phyloP scores from a whole-genome alignment of 805 yeast species.

The Yarrowia sp. region DNA sequence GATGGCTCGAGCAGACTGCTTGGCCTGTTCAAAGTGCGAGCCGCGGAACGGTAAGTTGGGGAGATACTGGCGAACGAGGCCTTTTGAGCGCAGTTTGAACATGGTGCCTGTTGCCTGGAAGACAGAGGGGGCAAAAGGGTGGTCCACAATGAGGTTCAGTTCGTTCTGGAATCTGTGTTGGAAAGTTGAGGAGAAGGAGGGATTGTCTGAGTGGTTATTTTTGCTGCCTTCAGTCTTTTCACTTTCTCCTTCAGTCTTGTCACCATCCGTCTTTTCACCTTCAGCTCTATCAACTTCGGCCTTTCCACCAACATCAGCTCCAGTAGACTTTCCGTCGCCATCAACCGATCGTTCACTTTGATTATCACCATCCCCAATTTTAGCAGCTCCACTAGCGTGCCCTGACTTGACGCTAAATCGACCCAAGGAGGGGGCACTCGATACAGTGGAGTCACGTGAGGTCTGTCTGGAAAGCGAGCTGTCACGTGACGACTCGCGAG shows the following conservation, averaged over 20 bases:
- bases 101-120: conserved; percentile 16
- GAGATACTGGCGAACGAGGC: background rate
- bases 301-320: no score
- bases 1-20: conserved; percentile 12
- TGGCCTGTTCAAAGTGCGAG: conserved; percentile 17
- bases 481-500: background rate
- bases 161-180: conserved; percentile 11
- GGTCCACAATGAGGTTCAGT: background rate
- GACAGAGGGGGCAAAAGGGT: conserved; percentile 7
- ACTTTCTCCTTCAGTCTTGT: no score
- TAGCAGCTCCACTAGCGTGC: no score
- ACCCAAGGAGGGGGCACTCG: background rate
- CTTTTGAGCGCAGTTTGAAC: conserved; percentile 14
- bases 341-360: no score
- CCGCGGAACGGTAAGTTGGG: background rate
- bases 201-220: background rate
- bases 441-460: background rate
- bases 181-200: background rate
- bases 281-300: no score
- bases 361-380: no score
- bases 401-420: background rate
- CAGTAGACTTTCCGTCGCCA: no score
- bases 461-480: background rate
- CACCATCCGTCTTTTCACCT: no score
- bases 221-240: background rate